phyloP scores from a whole-genome alignment of 1,284 basidiomycete genomes.

The Ustilago nuda region DNA sequence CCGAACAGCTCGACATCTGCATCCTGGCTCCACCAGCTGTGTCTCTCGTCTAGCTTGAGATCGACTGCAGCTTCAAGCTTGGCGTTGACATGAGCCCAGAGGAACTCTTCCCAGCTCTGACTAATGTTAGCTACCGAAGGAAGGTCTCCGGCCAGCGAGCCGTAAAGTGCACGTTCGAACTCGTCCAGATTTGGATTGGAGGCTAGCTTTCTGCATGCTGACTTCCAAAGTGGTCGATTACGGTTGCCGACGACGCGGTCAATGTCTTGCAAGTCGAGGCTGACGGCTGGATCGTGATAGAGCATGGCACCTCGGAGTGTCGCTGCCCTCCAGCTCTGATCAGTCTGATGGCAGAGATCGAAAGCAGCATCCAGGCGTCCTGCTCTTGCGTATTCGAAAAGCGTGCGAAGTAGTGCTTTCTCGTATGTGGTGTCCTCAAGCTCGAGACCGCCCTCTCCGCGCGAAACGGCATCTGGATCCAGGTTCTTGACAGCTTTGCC shows the following conservation, averaged over 20 bases:
- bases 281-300: constrained; percentile 57
- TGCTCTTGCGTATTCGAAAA: constrained; percentile 82
- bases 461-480: constrained; percentile 63
- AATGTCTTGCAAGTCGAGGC: constrained; percentile 44
- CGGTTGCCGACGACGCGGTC: constrained; percentile 61
- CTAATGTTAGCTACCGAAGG: constrained; percentile 81
- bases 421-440: constrained; percentile 75
- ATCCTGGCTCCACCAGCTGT: constrained; percentile 70
- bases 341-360: constrained; percentile 82
- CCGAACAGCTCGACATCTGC: constrained; percentile 40
- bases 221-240: constrained; percentile 65
- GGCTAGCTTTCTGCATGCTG: constrained; percentile 60
- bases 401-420: constrained; percentile 77
- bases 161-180: constrained; percentile 85
- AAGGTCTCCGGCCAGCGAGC: constrained; percentile 86
- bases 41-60: constrained; percentile 69
- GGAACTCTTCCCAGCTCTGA: constrained; percentile 86
- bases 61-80: constrained; percentile 84
- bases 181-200: constrained; percentile 75
- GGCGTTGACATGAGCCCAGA: constrained; percentile 90
- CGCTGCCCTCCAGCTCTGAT: constrained; percentile 91
- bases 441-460: constrained; percentile 59
- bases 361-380: constrained; percentile 86
- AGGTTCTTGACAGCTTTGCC: constrained; percentile 58
- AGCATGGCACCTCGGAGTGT: constrained; percentile 79